Evolutionary conservation across 441 rosid genomes (phyloP).

Genomic region (Adansonia gregorii): DNA sequence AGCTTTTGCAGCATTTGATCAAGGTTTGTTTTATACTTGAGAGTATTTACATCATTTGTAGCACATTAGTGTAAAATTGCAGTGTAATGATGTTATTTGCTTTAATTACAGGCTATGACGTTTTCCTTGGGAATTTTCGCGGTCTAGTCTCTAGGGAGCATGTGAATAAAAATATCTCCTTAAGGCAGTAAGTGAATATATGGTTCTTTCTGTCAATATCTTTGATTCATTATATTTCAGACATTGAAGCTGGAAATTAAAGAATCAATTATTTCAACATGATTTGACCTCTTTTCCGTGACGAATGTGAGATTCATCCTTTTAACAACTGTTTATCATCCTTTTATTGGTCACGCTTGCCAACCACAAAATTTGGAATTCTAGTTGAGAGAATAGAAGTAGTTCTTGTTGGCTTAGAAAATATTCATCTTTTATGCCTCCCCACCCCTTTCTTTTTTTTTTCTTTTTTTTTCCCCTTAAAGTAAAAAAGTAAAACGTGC

Average conservation of each 20-base stretch:
- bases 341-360: neutral
- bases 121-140: slow-evolving; percentile 88
- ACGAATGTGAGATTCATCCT: neutral
- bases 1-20: slow-evolving; percentile 98
- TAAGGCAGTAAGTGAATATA: slow-evolving; percentile 60
- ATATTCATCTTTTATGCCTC: neutral
- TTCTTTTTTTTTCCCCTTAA: no score
- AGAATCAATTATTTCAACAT: slow-evolving; percentile 3
- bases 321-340: neutral
- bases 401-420: neutral
- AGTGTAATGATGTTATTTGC: slow-evolving; percentile 28
- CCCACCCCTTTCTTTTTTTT: no score
- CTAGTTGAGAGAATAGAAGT: neutral
- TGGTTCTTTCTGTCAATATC: slow-evolving; percentile 3
- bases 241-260: neutral
- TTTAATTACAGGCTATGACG: slow-evolving; percentile 77
- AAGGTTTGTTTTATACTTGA: slow-evolving; percentile 54
- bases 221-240: neutral
- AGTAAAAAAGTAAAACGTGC: neutral
- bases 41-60: slow-evolving; percentile 8
- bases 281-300: neutral
- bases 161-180: slow-evolving; percentile 78
- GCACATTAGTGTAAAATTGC: neutral
- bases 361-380: neutral
- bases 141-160: slow-evolving; percentile 95